Evolutionary conservation across 2,329 filamentous ascomycete genomes (phyloP).

Genomic region (Ophiostoma triangulosporum): DNA sequence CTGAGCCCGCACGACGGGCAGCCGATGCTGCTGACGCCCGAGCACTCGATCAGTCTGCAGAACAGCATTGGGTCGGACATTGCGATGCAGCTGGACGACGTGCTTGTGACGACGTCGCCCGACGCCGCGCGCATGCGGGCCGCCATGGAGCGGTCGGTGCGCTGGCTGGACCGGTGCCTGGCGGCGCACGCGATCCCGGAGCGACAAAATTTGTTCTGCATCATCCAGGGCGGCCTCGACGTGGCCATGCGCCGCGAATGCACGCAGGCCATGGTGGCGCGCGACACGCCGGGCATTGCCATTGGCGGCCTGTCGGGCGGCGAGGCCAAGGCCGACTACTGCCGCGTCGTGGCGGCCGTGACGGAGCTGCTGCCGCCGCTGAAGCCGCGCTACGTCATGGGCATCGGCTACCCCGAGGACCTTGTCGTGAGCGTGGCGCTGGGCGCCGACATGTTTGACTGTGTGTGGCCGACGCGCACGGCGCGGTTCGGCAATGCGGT

Average conservation of each 20-base stretch:
- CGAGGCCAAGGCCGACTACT: conserved; percentile 88
- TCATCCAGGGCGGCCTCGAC: conserved; percentile 92
- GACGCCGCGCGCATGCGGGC: conserved; percentile 79
- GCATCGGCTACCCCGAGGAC: conserved; percentile 94
- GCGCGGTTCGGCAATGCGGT: conserved; percentile 93
- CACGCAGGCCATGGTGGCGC: conserved; percentile 71
- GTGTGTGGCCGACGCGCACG: conserved; percentile 94
- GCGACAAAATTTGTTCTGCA: conserved; percentile 90
- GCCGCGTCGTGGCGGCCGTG: conserved; percentile 76
- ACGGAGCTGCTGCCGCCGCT: conserved; percentile 71
- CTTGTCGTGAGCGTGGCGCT: conserved; percentile 85
- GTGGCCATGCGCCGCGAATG: conserved; percentile 74
- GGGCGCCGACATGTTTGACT: conserved; percentile 98
- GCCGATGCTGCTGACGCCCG: conserved; percentile 92
- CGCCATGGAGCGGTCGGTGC: conserved; percentile 85
- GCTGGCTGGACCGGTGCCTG: conserved; percentile 94
- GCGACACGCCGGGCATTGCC: conserved; percentile 89
- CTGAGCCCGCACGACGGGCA: conserved; percentile 90
- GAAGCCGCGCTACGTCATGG: conserved; percentile 99
- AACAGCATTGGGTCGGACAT: conserved; percentile 98
- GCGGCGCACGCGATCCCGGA: conserved; percentile 73
- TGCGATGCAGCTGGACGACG: conserved; percentile 98
- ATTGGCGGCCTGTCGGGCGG: conserved; percentile 92
- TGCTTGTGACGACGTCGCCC: conserved; percentile 89
- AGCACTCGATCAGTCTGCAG: conserved; percentile 90